Percentiles rank a stretch among this genome's conserved stretches.
Conservation (phyloP, 2,329 filamentous ascomycete species). For the Phialemonium atrogriseum region DNA sequence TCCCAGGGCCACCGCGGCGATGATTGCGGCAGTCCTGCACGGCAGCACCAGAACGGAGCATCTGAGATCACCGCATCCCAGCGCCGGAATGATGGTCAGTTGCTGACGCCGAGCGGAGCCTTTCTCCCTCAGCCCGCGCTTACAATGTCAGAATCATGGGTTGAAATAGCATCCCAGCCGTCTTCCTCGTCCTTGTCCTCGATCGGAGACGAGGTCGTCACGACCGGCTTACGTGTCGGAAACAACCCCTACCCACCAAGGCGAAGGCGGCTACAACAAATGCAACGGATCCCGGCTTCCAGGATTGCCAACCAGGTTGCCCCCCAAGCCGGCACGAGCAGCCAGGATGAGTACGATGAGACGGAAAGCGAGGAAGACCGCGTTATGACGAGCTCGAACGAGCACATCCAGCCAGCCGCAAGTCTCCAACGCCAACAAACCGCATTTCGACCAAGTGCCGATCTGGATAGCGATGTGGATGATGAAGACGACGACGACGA, state of each 20-base stretch:
- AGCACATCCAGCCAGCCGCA: constrained; percentile 32
- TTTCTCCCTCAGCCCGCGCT: constrained; percentile 8
- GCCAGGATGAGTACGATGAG: constrained; percentile 91
- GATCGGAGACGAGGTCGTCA: constrained; percentile 80
- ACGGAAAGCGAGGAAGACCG: constrained; percentile 84
- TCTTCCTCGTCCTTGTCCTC: constrained; percentile 90
- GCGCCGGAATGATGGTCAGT: constrained; percentile 25
- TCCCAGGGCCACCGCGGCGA: constrained; percentile 11
- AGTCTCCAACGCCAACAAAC: constrained; percentile 23
- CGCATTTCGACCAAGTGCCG: constrained; percentile 27
- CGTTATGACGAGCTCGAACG: constrained; percentile 49
- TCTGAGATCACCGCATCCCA: constrained; percentile 13
- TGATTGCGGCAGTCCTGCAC: constrained; percentile 8
- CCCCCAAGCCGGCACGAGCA: constrained; percentile 50
- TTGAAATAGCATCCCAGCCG: constrained; percentile 86
- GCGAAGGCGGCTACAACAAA: constrained; percentile 40
- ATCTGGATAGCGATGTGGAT: constrained; percentile 33
- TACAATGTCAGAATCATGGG: constrained; percentile 73
- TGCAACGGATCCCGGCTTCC: constrained; percentile 22
- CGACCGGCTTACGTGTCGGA: constrained; percentile 74
- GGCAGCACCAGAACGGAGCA: constrained; percentile 9
- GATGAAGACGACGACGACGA: constrained; percentile 40
- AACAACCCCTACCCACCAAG: constrained; percentile 53
- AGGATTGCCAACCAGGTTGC: constrained; percentile 31
- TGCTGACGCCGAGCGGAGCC: not conserved